Conservation (phyloP, 306 rosid species). For the Quercus mongolica region DNA sequence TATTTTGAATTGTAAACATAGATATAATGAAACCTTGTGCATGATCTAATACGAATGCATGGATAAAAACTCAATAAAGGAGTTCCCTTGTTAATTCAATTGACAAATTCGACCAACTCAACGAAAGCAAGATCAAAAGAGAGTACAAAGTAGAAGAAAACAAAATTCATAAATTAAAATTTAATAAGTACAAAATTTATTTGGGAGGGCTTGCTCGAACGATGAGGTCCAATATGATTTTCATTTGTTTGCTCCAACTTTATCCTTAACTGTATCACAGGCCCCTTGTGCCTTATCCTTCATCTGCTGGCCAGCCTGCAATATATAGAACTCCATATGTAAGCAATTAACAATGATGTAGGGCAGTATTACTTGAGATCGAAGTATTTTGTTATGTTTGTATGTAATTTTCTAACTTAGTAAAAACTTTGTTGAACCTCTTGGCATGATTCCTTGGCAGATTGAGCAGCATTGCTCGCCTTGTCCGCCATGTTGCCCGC, state of each 20-base stretch:
- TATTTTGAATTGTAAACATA: background rate
- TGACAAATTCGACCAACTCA: background rate
- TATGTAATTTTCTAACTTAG: background rate
- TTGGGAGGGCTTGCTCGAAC: background rate
- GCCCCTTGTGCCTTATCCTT: constrained; percentile 27
- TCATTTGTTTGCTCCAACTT: constrained; percentile 27
- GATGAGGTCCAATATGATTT: background rate
- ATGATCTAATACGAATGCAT: background rate
- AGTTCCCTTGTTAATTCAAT: background rate
- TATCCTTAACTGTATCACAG: constrained; percentile 12
- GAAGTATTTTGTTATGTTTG: background rate
- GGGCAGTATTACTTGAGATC: background rate
- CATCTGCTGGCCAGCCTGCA: constrained; percentile 44
- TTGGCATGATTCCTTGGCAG: constrained; percentile 40
- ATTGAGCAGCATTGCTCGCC: constrained; percentile 37
- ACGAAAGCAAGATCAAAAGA: background rate
- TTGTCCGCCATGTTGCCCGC: constrained; percentile 29
- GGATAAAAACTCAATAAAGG: background rate
- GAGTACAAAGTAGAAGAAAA: background rate
- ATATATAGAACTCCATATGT: background rate
- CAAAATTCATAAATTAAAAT: background rate
- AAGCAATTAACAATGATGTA: background rate
- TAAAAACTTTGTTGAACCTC: constrained; percentile 21
- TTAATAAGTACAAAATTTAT: background rate
- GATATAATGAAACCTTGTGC: background rate